Evolutionary conservation across 2,329 filamentous ascomycete species (phyloP), one percentile per base, ranked within the genome.

Genomic region (Rhinocladiella mackenziei): DNA sequence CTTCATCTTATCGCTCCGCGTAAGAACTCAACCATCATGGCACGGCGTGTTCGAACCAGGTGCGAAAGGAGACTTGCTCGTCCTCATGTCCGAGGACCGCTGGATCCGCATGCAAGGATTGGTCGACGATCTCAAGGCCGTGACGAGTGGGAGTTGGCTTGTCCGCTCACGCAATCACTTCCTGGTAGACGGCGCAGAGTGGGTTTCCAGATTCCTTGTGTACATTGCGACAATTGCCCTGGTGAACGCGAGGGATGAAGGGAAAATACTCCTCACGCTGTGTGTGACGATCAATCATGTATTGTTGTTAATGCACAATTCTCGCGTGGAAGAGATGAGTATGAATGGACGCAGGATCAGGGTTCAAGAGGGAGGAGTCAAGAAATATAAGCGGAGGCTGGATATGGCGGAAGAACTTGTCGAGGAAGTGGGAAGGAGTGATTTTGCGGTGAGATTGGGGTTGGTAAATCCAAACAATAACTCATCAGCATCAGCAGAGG

Each of bases 131-230:
- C 65, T 83, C 5, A 76, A 77, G 44, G 77, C 78, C 20, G 69
- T 82, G 29, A 81, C 78, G 1, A 72, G 74, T 2, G 72, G 75
- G 2, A 56, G 68, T 19, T 83, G 78, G 78, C 60, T 83, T 33
- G 66, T 70, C 8, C 64, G 71, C 28, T 71, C 74, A 58, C 73
- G 81, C 2, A 9, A 51, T 68, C 71, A 20, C 76, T 73, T 54
- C 60, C 77, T 39, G 72, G 75, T 48, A 14, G 36, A 42, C 3
- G 23, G 14, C 4, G 3, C 41, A 15, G 48, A 51, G 9, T 47
- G 43, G 48, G 14, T 64, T 1, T 72, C 77, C 7, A 80, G 78
- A 51, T 53, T 82, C 34, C 64, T 78, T 43, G 77, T 81, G 3
- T 83, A 79, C 56, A 55, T 78, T 2, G 73, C 74, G 31, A 77